Evolutionary conservation across 768 basidiomycete species (phyloP).

Genomic region (Leccinellum luteum): DNA sequence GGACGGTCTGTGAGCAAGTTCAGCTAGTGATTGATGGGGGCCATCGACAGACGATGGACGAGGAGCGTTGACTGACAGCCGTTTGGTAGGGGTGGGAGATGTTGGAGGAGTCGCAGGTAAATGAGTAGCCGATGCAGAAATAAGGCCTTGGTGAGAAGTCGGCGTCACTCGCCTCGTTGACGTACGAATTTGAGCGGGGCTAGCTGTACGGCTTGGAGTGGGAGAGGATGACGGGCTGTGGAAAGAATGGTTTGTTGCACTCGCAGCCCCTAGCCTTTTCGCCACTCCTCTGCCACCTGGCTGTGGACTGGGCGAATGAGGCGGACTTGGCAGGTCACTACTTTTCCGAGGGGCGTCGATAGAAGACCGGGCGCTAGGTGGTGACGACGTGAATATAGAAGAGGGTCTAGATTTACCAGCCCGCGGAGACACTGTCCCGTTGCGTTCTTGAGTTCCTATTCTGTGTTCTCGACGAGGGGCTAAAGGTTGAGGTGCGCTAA

Average conservation of each 20-base stretch:
- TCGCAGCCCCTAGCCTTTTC: slow-evolving; percentile 36
- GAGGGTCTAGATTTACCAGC: slow-evolving; percentile 33
- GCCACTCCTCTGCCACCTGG: slow-evolving; percentile 37
- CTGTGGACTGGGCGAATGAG: slow-evolving; percentile 48
- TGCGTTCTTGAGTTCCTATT: slow-evolving; percentile 24
- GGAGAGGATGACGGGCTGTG: slow-evolving; percentile 39
- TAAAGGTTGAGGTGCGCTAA: slow-evolving; percentile 40
- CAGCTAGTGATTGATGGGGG: slow-evolving; percentile 38
- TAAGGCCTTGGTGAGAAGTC: slow-evolving; percentile 38
- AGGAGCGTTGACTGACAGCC: slow-evolving; percentile 24
- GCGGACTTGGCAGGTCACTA: slow-evolving; percentile 42
- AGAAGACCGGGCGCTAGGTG: slow-evolving; percentile 28
- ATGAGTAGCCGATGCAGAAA: slow-evolving; percentile 51
- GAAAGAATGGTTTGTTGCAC: slow-evolving; percentile 42
- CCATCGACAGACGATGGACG: slow-evolving; percentile 27
- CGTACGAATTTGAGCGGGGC: slow-evolving; percentile 44
- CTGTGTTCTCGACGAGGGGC: slow-evolving; percentile 33
- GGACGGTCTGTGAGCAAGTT: slow-evolving; percentile 34
- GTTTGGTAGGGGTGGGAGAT: slow-evolving; percentile 30
- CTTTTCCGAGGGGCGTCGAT: slow-evolving; percentile 36
- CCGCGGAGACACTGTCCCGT: slow-evolving; percentile 31
- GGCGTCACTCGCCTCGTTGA: slow-evolving; percentile 41
- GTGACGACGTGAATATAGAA: slow-evolving; percentile 31
- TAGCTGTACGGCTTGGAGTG: slow-evolving; percentile 36
- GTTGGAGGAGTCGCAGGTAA: slow-evolving; percentile 39